Evolutionary conservation across 108 stramenopile species (phyloP).

Genomic region (Pseudonitzschia pungens): DNA sequence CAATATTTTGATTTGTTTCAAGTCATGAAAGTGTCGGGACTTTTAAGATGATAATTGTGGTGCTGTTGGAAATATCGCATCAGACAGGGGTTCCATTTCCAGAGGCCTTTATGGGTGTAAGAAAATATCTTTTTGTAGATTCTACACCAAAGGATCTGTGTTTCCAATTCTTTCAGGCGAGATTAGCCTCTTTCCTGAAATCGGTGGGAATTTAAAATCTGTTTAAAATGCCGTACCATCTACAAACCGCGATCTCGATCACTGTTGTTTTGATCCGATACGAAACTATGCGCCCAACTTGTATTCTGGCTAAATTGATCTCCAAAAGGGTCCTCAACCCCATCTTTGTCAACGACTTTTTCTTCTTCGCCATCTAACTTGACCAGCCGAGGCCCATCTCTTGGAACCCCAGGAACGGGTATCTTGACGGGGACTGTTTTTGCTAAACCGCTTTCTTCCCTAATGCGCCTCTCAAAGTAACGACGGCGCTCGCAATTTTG

Average conservation of each 20-base stretch:
- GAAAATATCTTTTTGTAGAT: too few relatives aligned
- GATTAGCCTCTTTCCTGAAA: too few relatives aligned
- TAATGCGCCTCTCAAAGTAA: conserved; percentile 23
- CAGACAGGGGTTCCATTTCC: too few relatives aligned
- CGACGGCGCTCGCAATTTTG: conserved; percentile 45
- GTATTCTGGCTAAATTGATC: background rate
- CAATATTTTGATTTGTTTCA: too few relatives aligned
- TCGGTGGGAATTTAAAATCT: too few relatives aligned
- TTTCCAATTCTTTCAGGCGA: too few relatives aligned
- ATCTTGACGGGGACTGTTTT: conserved; percentile 4
- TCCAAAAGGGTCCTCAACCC: conserved; percentile 2
- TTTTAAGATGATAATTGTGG: too few relatives aligned
- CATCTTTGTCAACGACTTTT: conserved; percentile 7
- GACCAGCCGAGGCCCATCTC: conserved; percentile 22
- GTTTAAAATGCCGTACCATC: background rate
- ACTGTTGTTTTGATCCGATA: background rate
- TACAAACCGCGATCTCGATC: background rate
- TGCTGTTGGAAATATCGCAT: too few relatives aligned
- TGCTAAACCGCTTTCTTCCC: conserved; percentile 24
- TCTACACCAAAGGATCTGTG: too few relatives aligned
- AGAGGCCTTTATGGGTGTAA: too few relatives aligned
- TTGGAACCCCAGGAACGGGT: conserved; percentile 2
- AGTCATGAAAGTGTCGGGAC: too few relatives aligned
- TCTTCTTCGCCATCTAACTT: background rate
- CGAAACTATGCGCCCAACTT: conserved; percentile 1